phyloP scores from a whole-genome alignment of 1,284 basidiomycete species.

The Tilletia setariae region DNA sequence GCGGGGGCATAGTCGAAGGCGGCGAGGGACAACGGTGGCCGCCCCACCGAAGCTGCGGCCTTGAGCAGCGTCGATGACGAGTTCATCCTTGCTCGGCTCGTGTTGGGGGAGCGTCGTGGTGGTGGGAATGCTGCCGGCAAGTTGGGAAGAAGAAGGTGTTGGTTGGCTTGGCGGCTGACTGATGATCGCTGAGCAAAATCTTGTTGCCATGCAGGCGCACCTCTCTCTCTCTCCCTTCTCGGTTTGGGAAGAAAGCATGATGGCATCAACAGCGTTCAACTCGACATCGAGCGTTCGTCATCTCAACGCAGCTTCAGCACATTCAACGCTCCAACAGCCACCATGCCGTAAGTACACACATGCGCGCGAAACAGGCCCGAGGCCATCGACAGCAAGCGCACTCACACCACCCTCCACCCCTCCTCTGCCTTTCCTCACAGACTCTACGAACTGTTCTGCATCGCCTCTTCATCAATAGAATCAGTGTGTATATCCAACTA shows the following conservation, averaged over 20 bases:
- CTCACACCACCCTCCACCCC: neutral
- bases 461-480: slow-evolving; percentile 47
- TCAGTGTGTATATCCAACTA: slow-evolving; percentile 30
- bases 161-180: too few species aligned
- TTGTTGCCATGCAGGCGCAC: neutral
- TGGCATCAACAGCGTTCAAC: neutral
- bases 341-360: slow-evolving; percentile 29
- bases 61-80: neutral
- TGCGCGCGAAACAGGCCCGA: neutral
- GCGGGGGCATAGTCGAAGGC: slow-evolving; percentile 13
- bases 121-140: too few species aligned
- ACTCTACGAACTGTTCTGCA: slow-evolving; percentile 53
- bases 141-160: too few species aligned
- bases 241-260: too few species aligned
- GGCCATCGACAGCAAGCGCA: neutral
- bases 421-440: slow-evolving; percentile 25
- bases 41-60: neutral
- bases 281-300: neutral
- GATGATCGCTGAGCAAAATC: neutral
- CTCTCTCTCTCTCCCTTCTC: neutral
- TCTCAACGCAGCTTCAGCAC: neutral
- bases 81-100: neutral
- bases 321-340: too few species aligned
- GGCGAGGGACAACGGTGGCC: too few species aligned
- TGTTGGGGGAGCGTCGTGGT: neutral